Percentiles rank a stretch among this genome's conserved stretches.
Evolutionary conservation across 257 asterid genomes (phyloP).

Genomic region (Nicotiana tomentosiformis): DNA sequence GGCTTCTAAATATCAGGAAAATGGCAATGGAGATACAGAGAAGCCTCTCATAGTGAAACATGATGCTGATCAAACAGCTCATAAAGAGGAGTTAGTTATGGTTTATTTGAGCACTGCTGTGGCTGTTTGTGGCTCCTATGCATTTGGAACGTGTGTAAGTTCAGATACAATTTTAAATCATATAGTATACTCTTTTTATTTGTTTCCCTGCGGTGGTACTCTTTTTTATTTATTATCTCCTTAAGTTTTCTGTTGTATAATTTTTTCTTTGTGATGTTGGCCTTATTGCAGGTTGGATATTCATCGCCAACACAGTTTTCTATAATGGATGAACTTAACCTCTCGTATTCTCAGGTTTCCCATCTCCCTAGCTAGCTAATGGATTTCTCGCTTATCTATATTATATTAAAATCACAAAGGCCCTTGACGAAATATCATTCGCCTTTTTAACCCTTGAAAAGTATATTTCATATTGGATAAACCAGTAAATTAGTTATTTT

Average conservation of each 20-base stretch:
- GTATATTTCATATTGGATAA: no score
- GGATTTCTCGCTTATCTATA: no score
- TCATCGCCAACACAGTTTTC: conserved; percentile 22
- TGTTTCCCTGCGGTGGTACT: neutral
- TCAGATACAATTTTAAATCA: no score
- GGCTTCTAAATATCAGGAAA: neutral
- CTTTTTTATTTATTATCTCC: neutral
- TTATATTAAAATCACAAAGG: no score
- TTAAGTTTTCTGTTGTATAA: no score
- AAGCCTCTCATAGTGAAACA: neutral
- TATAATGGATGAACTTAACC: conserved; percentile 17
- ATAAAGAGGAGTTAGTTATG: neutral
- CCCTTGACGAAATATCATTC: no score
- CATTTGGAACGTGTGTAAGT: conserved; percentile 23
- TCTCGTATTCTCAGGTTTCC: conserved; percentile 17
- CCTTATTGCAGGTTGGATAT: conserved; percentile 18
- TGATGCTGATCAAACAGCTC: neutral
- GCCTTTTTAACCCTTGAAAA: no score
- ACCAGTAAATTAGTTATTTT: no score
- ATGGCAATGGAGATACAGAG: neutral
- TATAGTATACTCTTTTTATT: no score
- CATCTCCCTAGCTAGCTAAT: neutral
- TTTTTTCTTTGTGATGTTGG: neutral
- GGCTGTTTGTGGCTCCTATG: conserved; percentile 29
- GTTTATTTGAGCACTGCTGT: conserved; percentile 18